Conservation (phyloP, 73 alveolate species). For the Strombidium stylifer region DNA sequence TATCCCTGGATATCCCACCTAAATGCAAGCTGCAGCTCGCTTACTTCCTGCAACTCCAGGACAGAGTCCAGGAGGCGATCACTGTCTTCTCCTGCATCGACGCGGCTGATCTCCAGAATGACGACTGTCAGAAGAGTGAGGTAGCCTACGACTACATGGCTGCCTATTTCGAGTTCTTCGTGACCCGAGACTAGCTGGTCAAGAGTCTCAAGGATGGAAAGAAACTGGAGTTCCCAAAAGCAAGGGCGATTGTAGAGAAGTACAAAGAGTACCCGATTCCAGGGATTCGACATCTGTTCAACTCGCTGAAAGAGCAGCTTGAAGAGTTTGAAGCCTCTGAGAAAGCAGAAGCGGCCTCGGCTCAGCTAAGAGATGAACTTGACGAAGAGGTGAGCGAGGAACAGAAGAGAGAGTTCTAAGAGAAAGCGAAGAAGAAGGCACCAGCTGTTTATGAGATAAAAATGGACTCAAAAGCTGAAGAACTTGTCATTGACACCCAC, state of each 20-base stretch:
- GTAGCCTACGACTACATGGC: constrained; percentile 8
- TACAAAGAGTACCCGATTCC: constrained; percentile 71
- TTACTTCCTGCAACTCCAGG: constrained; percentile 40
- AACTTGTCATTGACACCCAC: constrained; percentile 59
- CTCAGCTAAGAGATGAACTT: no score
- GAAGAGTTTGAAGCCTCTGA: constrained; percentile 62
- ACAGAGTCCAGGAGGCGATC: constrained; percentile 37
- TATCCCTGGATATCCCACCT: background rate
- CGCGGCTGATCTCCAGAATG: background rate
- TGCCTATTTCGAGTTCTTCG: constrained; percentile 24
- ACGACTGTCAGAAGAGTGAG: background rate
- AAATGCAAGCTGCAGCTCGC: constrained; percentile 29
- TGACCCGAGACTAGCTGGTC: no score
- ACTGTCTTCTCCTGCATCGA: constrained; percentile 11
- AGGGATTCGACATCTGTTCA: constrained; percentile 79
- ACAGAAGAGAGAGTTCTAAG: no score
- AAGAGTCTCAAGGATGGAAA: constrained; percentile 50
- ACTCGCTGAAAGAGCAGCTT: constrained; percentile 70
- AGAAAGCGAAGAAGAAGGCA: no score
- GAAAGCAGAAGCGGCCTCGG: constrained; percentile 46
- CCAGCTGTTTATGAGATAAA: no score
- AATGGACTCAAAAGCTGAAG: no score
- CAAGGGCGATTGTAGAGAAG: constrained; percentile 64
- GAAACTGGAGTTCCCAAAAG: constrained; percentile 68
- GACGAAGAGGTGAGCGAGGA: no score